Evolutionary conservation across 2,329 filamentous ascomycete genomes (phyloP), one percentile per base, ranked within the genome.

Genomic region (Penicillium sp.): DNA sequence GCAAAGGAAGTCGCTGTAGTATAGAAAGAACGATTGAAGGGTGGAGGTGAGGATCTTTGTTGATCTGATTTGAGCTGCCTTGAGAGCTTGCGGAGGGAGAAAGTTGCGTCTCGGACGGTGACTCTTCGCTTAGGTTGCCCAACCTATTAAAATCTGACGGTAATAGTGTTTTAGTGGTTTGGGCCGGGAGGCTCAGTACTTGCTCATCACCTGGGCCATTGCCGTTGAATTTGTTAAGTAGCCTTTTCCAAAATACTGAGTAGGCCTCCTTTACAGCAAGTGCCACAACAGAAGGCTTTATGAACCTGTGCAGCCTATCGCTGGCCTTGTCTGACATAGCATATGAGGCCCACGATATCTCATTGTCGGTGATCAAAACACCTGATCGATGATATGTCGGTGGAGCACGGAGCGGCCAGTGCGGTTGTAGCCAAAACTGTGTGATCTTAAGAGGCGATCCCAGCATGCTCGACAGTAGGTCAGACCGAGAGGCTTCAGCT

Each of bases 361-460:
- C 69, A 17, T 64, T 60, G 54, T 70, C 67, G 7, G 62, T 61
- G 29, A 77, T 65, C 13, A 41, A 41, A 15, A 41, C 8, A 41
- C 87, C 88, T 53, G 83, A 83, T 61, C 86, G 82, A 63, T 83
- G 80, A 60, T 86, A 88, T 58, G 81, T 82, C 5, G 88, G 87
- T 1, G 88, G 87, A 47, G 88, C 85, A 41, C 77, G 78, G 48
- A 76, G 75, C 0, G 88, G 88, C 65, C 85, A 90, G 54, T 87
- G 81, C 29, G 89, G 78, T 46, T 89, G 83, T 30, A 91, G 78
- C 88, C 87, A 90, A 55, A 78, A 80, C 60, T 82, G 82, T 38
- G 78, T 79, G 31, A 88, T 64, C 44, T 77, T 79, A 53, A 86
- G 79, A 0, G 81, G 75, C 29, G 79, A 78, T 9, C 86, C 86